Evolutionary conservation across 1,284 basidiomycete genomes (phyloP).

Genomic region (Ceratobasidium sp.): DNA sequence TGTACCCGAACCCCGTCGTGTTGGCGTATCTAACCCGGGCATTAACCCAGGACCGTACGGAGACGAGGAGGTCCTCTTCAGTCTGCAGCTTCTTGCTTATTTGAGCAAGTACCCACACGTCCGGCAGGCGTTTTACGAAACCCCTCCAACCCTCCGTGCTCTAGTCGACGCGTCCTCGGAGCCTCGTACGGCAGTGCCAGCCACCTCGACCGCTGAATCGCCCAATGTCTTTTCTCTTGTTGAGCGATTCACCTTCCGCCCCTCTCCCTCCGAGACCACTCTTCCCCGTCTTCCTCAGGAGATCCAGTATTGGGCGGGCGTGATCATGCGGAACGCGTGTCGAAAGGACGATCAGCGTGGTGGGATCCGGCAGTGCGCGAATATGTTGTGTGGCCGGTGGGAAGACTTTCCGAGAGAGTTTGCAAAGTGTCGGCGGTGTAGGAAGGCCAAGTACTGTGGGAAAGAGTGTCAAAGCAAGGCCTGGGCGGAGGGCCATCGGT

Average conservation of each 20-base stretch:
- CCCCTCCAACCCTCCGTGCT: slow-evolving; percentile 56
- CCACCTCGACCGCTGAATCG: slow-evolving; percentile 49
- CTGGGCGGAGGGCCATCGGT: slow-evolving; percentile 97
- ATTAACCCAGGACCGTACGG: slow-evolving; percentile 69
- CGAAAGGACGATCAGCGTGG: slow-evolving; percentile 93
- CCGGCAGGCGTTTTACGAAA: slow-evolving; percentile 94
- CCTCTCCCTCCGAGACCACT: slow-evolving; percentile 80
- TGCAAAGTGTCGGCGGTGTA: slow-evolving; percentile 94
- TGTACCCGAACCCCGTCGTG: slow-evolving; percentile 10
- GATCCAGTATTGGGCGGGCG: slow-evolving; percentile 99
- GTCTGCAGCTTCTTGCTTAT: slow-evolving; percentile 93
- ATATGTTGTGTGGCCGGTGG: slow-evolving; percentile 97
- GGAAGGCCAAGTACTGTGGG: slow-evolving; percentile 98
- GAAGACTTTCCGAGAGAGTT: slow-evolving; percentile 94
- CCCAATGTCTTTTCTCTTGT: slow-evolving; percentile 93
- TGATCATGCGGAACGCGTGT: slow-evolving; percentile 99
- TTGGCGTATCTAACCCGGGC: neutral
- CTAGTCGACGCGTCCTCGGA: slow-evolving; percentile 44
- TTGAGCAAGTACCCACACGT: slow-evolving; percentile 98
- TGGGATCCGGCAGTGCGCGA: slow-evolving; percentile 97
- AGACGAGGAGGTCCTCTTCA: slow-evolving; percentile 93
- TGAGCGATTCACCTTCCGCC: slow-evolving; percentile 94
- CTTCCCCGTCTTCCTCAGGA: slow-evolving; percentile 83
- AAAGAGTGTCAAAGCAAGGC: slow-evolving; percentile 98
- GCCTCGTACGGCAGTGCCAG: slow-evolving; percentile 28